These are phyloP conservation scores for Pythium angustatum DNA, from an alignment of 352 stramenopile genomes.

Conservation along the genomic window DNA sequence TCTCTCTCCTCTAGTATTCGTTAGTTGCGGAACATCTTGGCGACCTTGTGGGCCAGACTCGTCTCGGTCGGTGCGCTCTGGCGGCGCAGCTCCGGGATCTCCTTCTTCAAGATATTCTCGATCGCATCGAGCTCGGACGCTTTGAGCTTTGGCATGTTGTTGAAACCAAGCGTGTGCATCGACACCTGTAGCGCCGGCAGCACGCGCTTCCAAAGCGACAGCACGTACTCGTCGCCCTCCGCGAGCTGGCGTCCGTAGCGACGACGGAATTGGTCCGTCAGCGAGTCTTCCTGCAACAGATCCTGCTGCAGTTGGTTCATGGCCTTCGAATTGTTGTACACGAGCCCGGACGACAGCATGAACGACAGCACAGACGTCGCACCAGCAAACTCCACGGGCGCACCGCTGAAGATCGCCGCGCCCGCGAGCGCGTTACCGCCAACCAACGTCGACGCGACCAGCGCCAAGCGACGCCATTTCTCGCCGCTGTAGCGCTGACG, in stretches of 20 bases:
- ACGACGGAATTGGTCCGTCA: conserved; percentile 92
- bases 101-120: conserved; percentile 86
- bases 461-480: conserved; percentile 76
- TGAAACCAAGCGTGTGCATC: conserved; percentile 84
- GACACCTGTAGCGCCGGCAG: conserved; percentile 81
- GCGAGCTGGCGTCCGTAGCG: conserved; percentile 95
- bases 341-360: conserved; percentile 79
- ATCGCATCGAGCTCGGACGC: conserved; percentile 79
- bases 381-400: conserved; percentile 82
- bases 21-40: conserved; percentile 73
- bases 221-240: conserved; percentile 97
- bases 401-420: conserved; percentile 73
- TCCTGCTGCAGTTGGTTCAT: conserved; percentile 87
- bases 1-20: conserved; percentile 7
- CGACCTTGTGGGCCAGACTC: conserved; percentile 84
- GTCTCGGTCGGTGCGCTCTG: conserved; percentile 79
- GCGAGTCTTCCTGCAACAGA: conserved; percentile 81
- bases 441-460: conserved; percentile 62
- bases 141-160: conserved; percentile 87
- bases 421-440: conserved; percentile 76
- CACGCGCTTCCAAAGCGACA: conserved; percentile 93
- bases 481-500: conserved; percentile 73
- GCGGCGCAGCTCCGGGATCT: conserved; percentile 89
- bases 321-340: conserved; percentile 89
- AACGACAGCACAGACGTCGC: conserved; percentile 79